Conservation (phyloP, 768 basidiomycete genomes). For the Trametes cingulata region DNA sequence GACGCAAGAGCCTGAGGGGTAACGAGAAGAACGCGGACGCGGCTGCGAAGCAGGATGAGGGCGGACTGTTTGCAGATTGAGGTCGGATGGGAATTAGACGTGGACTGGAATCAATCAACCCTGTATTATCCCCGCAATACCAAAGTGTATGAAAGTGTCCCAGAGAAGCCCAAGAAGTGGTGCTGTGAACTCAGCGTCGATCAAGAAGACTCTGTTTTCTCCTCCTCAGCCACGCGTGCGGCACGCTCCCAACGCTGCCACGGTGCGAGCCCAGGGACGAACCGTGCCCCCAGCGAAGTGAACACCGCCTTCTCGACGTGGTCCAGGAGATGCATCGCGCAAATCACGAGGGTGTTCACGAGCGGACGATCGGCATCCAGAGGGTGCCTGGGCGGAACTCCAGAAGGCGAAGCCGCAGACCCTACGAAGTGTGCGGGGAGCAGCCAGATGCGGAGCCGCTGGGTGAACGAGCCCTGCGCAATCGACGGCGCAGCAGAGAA, state of each 20-base stretch:
- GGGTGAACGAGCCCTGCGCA: not conserved
- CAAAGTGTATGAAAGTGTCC: too few relatives aligned
- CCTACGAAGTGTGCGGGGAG: conserved; percentile 10
- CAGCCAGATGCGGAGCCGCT: not conserved
- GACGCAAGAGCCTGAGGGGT: conserved; percentile 1
- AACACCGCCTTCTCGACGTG: conserved; percentile 44
- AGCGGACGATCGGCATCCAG: conserved; percentile 25
- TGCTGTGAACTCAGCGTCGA: too few relatives aligned
- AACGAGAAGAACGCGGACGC: not conserved
- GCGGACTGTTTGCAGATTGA: conserved; percentile 33
- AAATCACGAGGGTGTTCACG: conserved; percentile 26
- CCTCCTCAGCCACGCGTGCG: not conserved
- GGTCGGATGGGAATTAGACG: not conserved
- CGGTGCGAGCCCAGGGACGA: conserved; percentile 54
- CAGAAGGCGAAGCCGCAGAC: not conserved
- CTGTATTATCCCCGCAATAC: too few relatives aligned
- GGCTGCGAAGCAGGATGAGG: conserved; percentile 19
- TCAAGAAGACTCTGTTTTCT: too few relatives aligned
- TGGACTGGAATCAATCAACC: too few relatives aligned
- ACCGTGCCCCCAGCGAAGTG: conserved; percentile 40
- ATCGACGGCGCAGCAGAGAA: not conserved
- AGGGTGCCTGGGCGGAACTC: conserved; percentile 25
- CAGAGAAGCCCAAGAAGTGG: too few relatives aligned
- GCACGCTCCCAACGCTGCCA: conserved; percentile 52
- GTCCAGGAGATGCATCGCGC: conserved; percentile 33